Percentiles rank a stretch among this genome's conserved stretches.
These are phyloP conservation scores for Xylaria sp. DNA, from an alignment of 2,329 filamentous ascomycete species.

Conservation along the genomic window DNA sequence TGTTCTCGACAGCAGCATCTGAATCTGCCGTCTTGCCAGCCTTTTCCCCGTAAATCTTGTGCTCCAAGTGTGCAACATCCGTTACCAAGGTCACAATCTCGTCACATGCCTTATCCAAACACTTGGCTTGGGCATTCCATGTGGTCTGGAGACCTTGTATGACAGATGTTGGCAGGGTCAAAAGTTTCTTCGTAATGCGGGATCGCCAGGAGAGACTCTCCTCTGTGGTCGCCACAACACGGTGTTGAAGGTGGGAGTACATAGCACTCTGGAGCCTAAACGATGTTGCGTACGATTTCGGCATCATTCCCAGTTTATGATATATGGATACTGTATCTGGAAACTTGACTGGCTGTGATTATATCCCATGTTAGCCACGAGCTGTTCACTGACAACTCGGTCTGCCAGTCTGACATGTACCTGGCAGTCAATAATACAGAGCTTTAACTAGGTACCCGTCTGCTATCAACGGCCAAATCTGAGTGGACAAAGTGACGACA, in stretches of 20 bases:
- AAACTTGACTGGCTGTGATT: conserved; percentile 68
- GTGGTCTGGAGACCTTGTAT: conserved; percentile 44
- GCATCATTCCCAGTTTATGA: conserved; percentile 60
- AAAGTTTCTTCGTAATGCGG: conserved; percentile 60
- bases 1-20: background rate
- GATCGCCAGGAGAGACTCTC: conserved; percentile 65
- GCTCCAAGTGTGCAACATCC: conserved; percentile 59
- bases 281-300: conserved; percentile 42
- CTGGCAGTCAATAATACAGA: too few species aligned
- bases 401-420: background rate
- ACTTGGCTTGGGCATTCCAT: conserved; percentile 57
- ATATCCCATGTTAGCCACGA: conserved; percentile 1
- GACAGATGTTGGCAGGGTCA: too few species aligned
- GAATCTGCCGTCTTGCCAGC: conserved; percentile 59
- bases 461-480: too few species aligned
- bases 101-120: conserved; percentile 45
- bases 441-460: too few species aligned
- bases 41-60: conserved; percentile 32
- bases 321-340: conserved; percentile 80
- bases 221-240: conserved; percentile 65
- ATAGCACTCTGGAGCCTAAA: conserved; percentile 60
- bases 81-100: conserved; percentile 52
- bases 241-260: conserved; percentile 67
- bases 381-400: background rate
- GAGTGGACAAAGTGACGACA: too few species aligned